A percentile compares a stretch with the other conserved stretches of the same genome.
Evolutionary conservation across 2,329 filamentous ascomycete species (phyloP).

Genomic region (Microcera coccophila): DNA sequence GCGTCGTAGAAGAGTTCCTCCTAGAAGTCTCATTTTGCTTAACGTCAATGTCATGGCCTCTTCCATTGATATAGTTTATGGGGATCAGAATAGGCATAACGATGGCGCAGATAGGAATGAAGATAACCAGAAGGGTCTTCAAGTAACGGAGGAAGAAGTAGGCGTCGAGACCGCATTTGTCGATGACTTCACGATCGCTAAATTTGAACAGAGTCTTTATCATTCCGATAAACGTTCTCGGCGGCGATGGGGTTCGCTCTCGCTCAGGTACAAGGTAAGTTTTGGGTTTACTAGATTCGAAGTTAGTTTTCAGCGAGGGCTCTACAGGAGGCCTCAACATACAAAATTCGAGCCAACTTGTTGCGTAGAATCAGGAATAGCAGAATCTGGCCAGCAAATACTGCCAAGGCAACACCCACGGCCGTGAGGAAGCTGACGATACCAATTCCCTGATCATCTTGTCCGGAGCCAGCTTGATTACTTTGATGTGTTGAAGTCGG

Average conservation of each 20-base stretch:
- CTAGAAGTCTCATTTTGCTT: slow-evolving; percentile 31
- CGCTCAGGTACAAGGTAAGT: slow-evolving; percentile 83
- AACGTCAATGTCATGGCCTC: slow-evolving; percentile 51
- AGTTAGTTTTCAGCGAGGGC: slow-evolving; percentile 5
- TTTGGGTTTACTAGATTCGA: slow-evolving; percentile 62
- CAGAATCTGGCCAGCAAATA: slow-evolving; percentile 62
- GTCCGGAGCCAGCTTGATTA: slow-evolving; percentile 23
- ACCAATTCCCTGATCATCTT: slow-evolving; percentile 43
- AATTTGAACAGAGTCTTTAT: slow-evolving; percentile 61
- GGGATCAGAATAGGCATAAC: slow-evolving; percentile 84
- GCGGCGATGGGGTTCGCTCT: slow-evolving; percentile 75
- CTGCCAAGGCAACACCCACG: slow-evolving; percentile 55
- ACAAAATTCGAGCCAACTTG: slow-evolving; percentile 81
- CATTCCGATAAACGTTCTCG: slow-evolving; percentile 50
- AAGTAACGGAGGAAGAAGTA: slow-evolving; percentile 95
- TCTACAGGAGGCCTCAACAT: slow-evolving; percentile 31
- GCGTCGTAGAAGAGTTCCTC: slow-evolving; percentile 20
- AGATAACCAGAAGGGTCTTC: slow-evolving; percentile 77
- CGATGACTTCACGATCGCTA: slow-evolving; percentile 77
- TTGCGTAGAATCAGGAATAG: slow-evolving; percentile 75
- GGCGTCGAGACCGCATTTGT: slow-evolving; percentile 91
- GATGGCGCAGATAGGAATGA: slow-evolving; percentile 73
- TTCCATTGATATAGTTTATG: slow-evolving; percentile 72
- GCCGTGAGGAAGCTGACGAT: slow-evolving; percentile 57
- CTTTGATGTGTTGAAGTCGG: not conserved